These are phyloP conservation scores for Tetrahymena malaccensis DNA, from an alignment of 73 alveolate species.

Conservation along the genomic window DNA sequence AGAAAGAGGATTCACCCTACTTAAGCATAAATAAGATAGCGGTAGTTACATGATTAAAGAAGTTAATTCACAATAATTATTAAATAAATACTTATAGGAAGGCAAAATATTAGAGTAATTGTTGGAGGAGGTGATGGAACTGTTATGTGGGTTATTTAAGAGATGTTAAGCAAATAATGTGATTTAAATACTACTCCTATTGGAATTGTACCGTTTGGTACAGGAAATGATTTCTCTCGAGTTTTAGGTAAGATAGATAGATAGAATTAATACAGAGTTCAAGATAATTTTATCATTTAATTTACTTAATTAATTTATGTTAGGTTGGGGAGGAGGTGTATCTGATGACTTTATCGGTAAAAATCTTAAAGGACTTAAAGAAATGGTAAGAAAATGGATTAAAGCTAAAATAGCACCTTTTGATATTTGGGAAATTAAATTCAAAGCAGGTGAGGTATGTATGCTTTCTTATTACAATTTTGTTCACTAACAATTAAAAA, in stretches of 20 bases:
- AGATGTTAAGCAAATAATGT: slow-evolving; percentile 15
- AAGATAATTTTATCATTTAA: neutral
- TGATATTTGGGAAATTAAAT: slow-evolving; percentile 80
- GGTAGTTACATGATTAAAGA: neutral
- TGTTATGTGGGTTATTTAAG: slow-evolving; percentile 61
- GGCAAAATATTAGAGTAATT: slow-evolving; percentile 6
- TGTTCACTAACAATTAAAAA: neutral
- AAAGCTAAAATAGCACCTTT: slow-evolving; percentile 47
- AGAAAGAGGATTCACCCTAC: neutral
- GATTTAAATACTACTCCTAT: slow-evolving; percentile 22
- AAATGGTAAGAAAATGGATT: slow-evolving; percentile 26
- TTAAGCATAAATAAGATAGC: neutral
- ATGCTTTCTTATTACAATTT: neutral
- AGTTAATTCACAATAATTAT: neutral
- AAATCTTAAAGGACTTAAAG: slow-evolving; percentile 13
- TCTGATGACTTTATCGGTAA: slow-evolving; percentile 17
- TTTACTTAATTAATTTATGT: neutral
- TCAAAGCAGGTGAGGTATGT: slow-evolving; percentile 25
- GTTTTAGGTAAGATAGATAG: slow-evolving; percentile 50
- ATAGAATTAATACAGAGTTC: slow-evolving; percentile 10
- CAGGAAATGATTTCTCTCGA: slow-evolving; percentile 71
- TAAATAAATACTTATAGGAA: neutral
- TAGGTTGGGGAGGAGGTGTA: slow-evolving; percentile 36
- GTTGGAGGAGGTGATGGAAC: slow-evolving; percentile 86
- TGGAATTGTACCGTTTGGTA: slow-evolving; percentile 69